Evolutionary conservation across 2,329 filamentous ascomycete genomes (phyloP), one percentile per base, ranked within the genome.

Genomic region (Thelonectria blattea): DNA sequence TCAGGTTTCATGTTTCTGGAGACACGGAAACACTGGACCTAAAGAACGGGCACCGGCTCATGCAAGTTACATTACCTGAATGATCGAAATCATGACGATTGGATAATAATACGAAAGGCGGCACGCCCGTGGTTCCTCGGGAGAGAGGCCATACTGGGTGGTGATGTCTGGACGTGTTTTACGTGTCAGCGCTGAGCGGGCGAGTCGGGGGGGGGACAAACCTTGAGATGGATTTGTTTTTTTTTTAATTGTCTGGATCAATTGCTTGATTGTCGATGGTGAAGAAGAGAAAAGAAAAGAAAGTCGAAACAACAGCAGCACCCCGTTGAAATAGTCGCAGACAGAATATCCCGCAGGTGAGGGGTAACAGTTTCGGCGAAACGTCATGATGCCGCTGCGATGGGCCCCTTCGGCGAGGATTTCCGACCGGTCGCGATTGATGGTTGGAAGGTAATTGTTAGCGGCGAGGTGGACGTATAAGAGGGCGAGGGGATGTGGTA

Each of bases 11-110:
- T n/a, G n/a, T n/a, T n/a, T n/a, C n/a, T n/a, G n/a, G n/a, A n/a
- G n/a, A n/a, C n/a, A n/a, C n/a, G n/a, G n/a, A n/a, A n/a, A n/a
- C n/a, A n/a, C n/a, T n/a, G n/a, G 52, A 52, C 58, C 49, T 39
- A 60, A 70, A 65, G 65, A 64, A 66, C 59, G 71, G 76, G 80
- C 86, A 88, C 86, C 86, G 86, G 86, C 84, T 83, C 86, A 88
- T 84, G 84, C 85, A 79, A 80, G 71, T 76, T 73, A 76, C 73
- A 75, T 78, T 80, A 80, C 78, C 76, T 79, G 73, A 76, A 69
- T 66, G 66, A 60, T 63, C 56, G 68, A 71, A 68, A 74, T 75
- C 74, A 75, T 69, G 57, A n/a, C n/a, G n/a, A 67, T 65, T 76
- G 75, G 74, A 78, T 69, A 75, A 76, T 68, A 74, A 53, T 62